Evolutionary conservation across 805 yeast genomes (phyloP).

Genomic region (Candida berthetii): DNA sequence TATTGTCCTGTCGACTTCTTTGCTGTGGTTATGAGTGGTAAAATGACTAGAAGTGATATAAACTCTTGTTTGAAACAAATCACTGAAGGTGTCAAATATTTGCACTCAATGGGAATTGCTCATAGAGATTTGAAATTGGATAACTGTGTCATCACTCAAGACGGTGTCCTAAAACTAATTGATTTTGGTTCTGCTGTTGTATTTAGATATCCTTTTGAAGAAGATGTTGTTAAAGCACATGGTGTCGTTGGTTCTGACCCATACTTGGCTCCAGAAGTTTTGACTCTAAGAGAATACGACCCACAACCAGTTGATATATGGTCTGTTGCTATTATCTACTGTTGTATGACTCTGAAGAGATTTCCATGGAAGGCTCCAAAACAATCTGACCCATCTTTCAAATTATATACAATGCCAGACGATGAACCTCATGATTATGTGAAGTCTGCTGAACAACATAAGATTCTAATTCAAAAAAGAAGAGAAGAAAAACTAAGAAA

Average conservation of each 20-base stretch:
- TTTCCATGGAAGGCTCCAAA: conserved; percentile 88
- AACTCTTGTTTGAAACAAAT: conserved; percentile 78
- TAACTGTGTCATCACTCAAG: conserved; percentile 70
- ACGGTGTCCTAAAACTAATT: conserved; percentile 71
- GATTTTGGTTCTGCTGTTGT: conserved; percentile 86
- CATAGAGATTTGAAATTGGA: conserved; percentile 81
- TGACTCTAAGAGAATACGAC: conserved; percentile 51
- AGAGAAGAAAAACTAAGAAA: conserved; percentile 36
- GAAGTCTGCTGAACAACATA: conserved; percentile 68
- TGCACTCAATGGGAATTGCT: conserved; percentile 75
- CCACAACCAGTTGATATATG: conserved; percentile 78
- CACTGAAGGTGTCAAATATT: conserved; percentile 62
- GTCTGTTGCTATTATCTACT: conserved; percentile 80
- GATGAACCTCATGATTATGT: conserved; percentile 73
- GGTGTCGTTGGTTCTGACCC: conserved; percentile 88
- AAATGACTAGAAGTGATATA: conserved; percentile 75
- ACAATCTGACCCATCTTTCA: conserved; percentile 62
- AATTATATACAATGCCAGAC: conserved; percentile 57
- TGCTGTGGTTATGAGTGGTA: conserved; percentile 82
- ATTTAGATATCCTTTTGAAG: conserved; percentile 70
- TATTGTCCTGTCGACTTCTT: conserved; percentile 81
- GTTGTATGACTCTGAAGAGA: conserved; percentile 81
- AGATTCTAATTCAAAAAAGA: conserved; percentile 52
- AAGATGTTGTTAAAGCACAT: conserved; percentile 50
- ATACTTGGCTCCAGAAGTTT: conserved; percentile 79